Evolutionary conservation across 2,329 filamentous ascomycete species (phyloP), one percentile per base, ranked within the genome.

Genomic region (Botrytis deweyae): DNA sequence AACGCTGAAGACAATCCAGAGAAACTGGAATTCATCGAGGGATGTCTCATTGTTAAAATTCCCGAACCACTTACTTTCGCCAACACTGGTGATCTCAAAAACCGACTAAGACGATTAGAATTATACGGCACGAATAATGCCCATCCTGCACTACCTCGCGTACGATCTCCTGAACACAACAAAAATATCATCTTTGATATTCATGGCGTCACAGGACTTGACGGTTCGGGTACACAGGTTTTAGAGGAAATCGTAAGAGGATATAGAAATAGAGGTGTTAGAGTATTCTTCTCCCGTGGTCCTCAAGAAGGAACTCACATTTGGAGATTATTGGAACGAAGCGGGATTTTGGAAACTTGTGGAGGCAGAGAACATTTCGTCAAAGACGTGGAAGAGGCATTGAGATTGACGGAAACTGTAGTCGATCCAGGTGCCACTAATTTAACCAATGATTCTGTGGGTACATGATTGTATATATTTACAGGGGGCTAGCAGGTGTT

Each of bases 31-130:
- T 95, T 97, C 79, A 88, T 98, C 71, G 95, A 98, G 77, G 93
- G 95, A 25, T 97, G 93, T 75, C 85, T 99, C 16, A 97, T 99
- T 75, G 94, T 98, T 79, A 98, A 98, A 85, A 98, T 99, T 72
- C 95, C 96, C 0, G 96, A 99, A 81, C 96, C 96, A 0, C 85
- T 99, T 69, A 98, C 95, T 0, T 99, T 99, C 82, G 95, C 95
- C 80, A 99, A 99, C 82, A 98, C 96, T 0, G 96, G 95, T 65
- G 93, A 96, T 78, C 85, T 99, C 63, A 97, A 97, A 82, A 92
- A 91, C 70, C 88, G 96, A 6, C 86, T 99, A 18, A 88, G 92
- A 9, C 87, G 96, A 10, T 86, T 99, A 1, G 96, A 98, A 82
- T 88, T 94, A 36, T 97, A 98, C 80, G 96, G 96, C n/a, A 95